A percentile compares a stretch with the other conserved stretches of the same genome.
phyloP scores from a whole-genome alignment of 2,329 filamentous ascomycete genomes.

The Fusarium lyarnte region DNA sequence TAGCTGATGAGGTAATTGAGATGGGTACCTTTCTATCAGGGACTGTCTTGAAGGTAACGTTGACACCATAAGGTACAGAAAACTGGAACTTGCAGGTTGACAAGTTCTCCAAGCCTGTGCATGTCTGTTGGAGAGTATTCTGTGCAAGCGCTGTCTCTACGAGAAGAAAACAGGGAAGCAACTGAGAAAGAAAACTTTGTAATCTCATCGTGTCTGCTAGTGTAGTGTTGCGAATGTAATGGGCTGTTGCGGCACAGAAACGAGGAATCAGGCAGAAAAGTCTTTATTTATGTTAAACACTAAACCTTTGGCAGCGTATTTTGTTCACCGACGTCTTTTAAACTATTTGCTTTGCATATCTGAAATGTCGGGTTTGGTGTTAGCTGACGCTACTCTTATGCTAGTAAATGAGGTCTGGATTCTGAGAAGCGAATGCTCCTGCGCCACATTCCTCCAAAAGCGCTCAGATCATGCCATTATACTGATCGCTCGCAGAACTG shows the following conservation, averaged over 20 bases:
- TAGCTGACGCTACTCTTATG: background rate
- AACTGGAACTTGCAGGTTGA: background rate
- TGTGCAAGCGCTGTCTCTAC: background rate
- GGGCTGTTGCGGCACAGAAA: accelerated
- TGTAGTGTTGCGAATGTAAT: accelerated
- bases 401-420: background rate
- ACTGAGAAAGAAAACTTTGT: accelerated
- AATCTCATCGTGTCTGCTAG: background rate
- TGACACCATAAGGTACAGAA: background rate
- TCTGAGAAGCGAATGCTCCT: background rate
- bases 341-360: background rate
- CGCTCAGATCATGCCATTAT: background rate
- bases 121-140: background rate
- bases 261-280: accelerated
- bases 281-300: background rate
- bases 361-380: background rate
- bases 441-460: background rate
- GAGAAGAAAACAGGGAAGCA: accelerated
- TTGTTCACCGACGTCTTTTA: accelerated
- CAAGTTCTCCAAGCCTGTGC: background rate
- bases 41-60: background rate
- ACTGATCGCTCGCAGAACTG: background rate
- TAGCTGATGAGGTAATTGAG: accelerated
- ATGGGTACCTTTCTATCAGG: background rate
- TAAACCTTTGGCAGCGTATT: accelerated